Evolutionary conservation across 768 basidiomycete species (phyloP).

Genomic region (Mycena pura): DNA sequence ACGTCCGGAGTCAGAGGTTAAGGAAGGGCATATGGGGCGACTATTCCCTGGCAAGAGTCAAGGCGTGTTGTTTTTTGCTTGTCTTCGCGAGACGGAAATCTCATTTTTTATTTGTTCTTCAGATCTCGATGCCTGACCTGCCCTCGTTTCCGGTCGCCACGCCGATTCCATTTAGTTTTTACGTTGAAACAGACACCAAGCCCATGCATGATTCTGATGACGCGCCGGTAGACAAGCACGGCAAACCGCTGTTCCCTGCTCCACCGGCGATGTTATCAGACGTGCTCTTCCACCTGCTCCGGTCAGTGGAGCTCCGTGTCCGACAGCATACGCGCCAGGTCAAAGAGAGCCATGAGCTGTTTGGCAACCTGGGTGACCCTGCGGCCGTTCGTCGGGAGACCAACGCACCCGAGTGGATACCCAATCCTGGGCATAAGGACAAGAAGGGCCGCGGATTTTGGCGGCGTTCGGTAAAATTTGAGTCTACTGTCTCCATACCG

Average conservation of each 20-base stretch:
- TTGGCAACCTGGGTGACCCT: too few relatives aligned
- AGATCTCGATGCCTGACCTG: conserved; percentile 1
- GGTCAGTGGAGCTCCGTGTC: not conserved
- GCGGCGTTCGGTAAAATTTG: not conserved
- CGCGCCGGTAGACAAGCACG: conserved; percentile 5
- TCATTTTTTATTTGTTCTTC: too few relatives aligned
- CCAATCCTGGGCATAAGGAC: not conserved
- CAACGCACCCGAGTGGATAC: conserved; percentile 2
- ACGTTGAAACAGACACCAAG: conserved; percentile 9
- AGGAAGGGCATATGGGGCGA: conserved; percentile 10
- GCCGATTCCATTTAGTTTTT: conserved; percentile 10
- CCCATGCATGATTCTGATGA: not conserved
- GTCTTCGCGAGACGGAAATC: too few relatives aligned
- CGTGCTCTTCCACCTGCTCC: not conserved
- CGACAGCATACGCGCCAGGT: not conserved
- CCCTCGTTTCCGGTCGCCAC: conserved; percentile 9
- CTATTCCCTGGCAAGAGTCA: too few relatives aligned
- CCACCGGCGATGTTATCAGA: not conserved
- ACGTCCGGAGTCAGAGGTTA: not conserved
- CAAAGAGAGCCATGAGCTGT: not conserved
- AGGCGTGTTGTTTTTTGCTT: too few relatives aligned
- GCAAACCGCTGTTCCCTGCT: conserved; percentile 13
- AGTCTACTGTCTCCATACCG: not conserved
- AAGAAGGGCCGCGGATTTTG: not conserved
- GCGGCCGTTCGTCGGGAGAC: too few relatives aligned